phyloP scores from a whole-genome alignment of 2,329 filamentous ascomycete genomes.

The Chaetomiaceae sp. region DNA sequence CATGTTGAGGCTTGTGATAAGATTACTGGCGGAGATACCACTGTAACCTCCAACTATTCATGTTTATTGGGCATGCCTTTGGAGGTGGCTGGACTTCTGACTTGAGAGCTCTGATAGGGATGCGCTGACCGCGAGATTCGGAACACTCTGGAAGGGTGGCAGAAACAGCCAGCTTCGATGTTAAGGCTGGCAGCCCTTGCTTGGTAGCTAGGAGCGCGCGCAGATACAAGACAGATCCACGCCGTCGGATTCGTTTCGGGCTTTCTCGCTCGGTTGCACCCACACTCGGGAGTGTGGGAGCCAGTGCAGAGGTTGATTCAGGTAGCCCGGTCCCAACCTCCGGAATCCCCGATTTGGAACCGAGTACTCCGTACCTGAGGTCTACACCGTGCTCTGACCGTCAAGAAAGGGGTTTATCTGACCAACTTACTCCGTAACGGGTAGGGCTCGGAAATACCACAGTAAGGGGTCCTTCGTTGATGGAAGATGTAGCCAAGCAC shows the following conservation, averaged over 20 bases:
- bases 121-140: no score
- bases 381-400: no score
- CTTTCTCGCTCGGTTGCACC: not conserved
- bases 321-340: constrained; percentile 1
- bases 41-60: no score
- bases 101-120: no score
- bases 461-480: not conserved
- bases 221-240: not conserved
- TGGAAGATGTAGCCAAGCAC: constrained; percentile 1
- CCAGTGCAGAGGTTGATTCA: no score
- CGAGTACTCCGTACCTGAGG: not conserved
- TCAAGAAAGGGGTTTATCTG: constrained; percentile 1
- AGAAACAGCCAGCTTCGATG: no score
- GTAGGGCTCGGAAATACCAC: not conserved
- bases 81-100: no score
- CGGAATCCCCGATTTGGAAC: constrained; percentile 3
- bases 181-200: constrained; percentile 7
- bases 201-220: not conserved
- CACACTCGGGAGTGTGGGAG: not conserved
- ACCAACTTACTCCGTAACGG: no score
- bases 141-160: no score
- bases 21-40: no score
- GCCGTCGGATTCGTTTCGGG: constrained; percentile 8
- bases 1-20: no score
- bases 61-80: no score